Base-by-base conservation (phyloP, 2,329 filamentous ascomycete species). In the Amylocarpus encephaloides region DNA sequence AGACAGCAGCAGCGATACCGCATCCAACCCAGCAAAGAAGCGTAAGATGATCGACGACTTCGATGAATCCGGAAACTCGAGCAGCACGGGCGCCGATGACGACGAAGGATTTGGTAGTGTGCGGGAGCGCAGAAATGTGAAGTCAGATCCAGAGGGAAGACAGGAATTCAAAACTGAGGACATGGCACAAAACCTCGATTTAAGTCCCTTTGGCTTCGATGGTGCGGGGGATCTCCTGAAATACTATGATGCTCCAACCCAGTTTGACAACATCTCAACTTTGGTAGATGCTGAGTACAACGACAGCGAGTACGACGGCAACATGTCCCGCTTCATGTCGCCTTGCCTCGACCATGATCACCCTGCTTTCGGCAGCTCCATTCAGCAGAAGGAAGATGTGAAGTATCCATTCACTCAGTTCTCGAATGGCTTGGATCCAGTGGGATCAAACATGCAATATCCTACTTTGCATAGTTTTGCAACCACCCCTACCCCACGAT, bases 111-210 rank as follows among this genome's bases (percentile, higher is more conserved):
- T 49, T 32, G 49, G 10, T 5, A 18, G 18, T 11, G 6, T 13
- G 19, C 18, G 18, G 18, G 29, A 43, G 40, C 13, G 15, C 12
- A 26, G 4, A 7, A 48, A 15, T 10, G 44, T 59, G 46, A 60
- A 59, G 30, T 7, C 44, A 7, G 56, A 60, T 33, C 49, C 46
- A 11, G 26, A 29, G 7, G 35, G 38, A n/a, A 49, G 50, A 29
- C 48, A 49, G 36, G 56, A 55, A 38, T 30, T 61, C 51, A 61
- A 61, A 41, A 45, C 51, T 13, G 59, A 59, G 36, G 49, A 53
- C 10, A 26, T 26, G 22, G 7, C 30, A 44, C 9, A 15, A 44
- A 11, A 18, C 30, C 32, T 6, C 43, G 2, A 44, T 33, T 33
- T 29, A 6, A 33, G 12, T 18, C 43, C 26, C 5, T 15, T 58